Evolutionary conservation across 441 rosid genomes (phyloP), one percentile per base, ranked within the genome.

Genomic region (Euphorbia corollata): DNA sequence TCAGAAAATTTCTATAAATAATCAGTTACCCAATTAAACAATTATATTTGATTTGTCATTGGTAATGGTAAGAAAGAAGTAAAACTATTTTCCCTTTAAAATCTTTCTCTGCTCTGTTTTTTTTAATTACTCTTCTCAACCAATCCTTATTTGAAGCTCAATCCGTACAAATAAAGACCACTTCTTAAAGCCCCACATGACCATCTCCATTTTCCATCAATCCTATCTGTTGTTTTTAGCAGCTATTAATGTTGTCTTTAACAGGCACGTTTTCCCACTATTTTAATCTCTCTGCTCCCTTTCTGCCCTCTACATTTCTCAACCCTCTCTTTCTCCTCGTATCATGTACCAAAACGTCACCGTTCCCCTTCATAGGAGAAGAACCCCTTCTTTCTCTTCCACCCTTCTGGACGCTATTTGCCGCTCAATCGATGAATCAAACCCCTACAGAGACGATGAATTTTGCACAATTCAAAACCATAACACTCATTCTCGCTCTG

Each of bases 351-450:
- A 65, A 67, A 70, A 75, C 57, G 79, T 78, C 63, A 65, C 77
- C 64, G 30, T 75, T 45, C 81, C 83, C 32, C 32, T 27, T 69
- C 91, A 76, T n/a, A 81, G 81, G 48, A 86, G 86, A 69, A 77
- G 89, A 75, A 80, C 89, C 64, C 92, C 92, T 34, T 90, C 97
- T 54, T 90, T 90, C 80, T 90, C 97, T 72, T 90, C 97, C 4
- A 80, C 88, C 50, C 82, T 90, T 50, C 90, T 90, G 16, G 97
- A 90, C 34, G 71, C 92, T 23, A 81, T 90, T 55, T 85, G 78
- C 72, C 90, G 89, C 45, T 90, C 96, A 19, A 84, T 84, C 9
- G 94, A 87, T 24, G 84, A 87, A 53, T 66, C 93, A 7, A 72
- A 57, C 23, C 71, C 72, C 9, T 60, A 39, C 9, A 63, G 60